phyloP scores from a whole-genome alignment of 257 asterid genomes.

The Solanum dulcamara region DNA sequence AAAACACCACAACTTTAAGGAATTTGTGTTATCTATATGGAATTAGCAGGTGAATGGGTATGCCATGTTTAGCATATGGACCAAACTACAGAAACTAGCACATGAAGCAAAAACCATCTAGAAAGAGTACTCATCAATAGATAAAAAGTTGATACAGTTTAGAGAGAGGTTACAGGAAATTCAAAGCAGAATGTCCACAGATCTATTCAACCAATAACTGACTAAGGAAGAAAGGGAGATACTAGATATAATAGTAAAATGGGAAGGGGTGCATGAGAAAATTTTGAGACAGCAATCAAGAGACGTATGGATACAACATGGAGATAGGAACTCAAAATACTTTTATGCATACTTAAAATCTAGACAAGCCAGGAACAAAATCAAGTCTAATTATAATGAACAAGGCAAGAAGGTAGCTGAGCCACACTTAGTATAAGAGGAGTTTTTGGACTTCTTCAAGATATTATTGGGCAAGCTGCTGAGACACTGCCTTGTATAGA shows the following conservation, averaged over 20 bases:
- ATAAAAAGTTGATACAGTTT: too few species aligned
- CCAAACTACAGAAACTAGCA: not conserved
- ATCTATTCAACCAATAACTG: not conserved
- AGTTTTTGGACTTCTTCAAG: too few species aligned
- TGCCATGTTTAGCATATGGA: not conserved
- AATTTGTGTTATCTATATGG: not conserved
- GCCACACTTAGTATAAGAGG: too few species aligned
- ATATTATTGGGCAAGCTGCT: not conserved
- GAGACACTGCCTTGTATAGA: not conserved
- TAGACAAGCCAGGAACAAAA: too few species aligned
- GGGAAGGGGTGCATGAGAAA: not conserved
- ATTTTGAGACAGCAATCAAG: too few species aligned
- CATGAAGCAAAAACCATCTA: too few species aligned
- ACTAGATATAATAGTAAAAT: not conserved
- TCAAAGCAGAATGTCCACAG: fast-evolving
- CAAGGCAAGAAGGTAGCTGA: not conserved
- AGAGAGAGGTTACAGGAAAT: not conserved
- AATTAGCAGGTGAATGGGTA: not conserved
- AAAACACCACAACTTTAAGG: too few species aligned
- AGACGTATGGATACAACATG: not conserved
- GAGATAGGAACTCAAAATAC: not conserved
- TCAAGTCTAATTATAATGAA: too few species aligned
- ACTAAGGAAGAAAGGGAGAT: not conserved
- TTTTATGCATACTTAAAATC: not conserved
- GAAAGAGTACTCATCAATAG: too few species aligned